These are phyloP conservation scores for Boletus barrowsii DNA, from an alignment of 768 basidiomycete genomes.

Conservation along the genomic window DNA sequence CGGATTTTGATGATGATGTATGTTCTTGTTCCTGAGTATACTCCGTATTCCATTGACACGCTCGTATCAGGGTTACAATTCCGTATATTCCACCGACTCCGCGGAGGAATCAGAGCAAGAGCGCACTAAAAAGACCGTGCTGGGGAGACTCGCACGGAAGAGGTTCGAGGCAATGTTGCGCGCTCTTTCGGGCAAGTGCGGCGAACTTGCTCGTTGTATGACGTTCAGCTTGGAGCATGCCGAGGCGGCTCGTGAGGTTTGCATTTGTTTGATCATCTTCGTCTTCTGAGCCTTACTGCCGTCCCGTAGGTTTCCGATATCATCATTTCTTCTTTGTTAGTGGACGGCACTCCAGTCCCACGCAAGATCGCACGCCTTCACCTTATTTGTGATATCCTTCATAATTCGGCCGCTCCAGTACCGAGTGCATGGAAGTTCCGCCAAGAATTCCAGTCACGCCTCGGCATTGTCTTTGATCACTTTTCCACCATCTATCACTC, in stretches of 20 bases:
- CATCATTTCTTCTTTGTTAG: conserved; percentile 82
- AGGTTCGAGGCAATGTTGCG: conserved; percentile 92
- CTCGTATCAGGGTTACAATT: conserved; percentile 70
- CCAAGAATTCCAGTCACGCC: conserved; percentile 85
- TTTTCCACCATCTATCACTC: conserved; percentile 91
- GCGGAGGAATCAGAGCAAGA: conserved; percentile 93
- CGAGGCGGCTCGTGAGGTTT: conserved; percentile 90
- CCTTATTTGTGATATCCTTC: conserved; percentile 95
- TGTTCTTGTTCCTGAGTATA: conserved; percentile 12
- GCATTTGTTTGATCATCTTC: conserved; percentile 3
- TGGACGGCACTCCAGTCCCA: conserved; percentile 95
- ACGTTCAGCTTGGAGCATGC: conserved; percentile 96
- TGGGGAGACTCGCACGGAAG: conserved; percentile 77
- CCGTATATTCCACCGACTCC: conserved; percentile 88
- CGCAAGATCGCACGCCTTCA: conserved; percentile 94
- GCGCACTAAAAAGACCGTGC: conserved; percentile 65
- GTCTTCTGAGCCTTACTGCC: conserved; percentile 1
- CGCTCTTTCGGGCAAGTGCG: conserved; percentile 78
- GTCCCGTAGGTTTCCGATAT: conserved; percentile 75
- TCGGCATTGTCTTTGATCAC: conserved; percentile 96
- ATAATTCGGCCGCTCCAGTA: conserved; percentile 91
- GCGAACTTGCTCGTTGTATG: conserved; percentile 94
- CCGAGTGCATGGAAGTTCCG: conserved; percentile 98
- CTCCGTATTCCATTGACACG: conserved; percentile 7
- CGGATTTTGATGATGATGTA: conserved; percentile 83